These are phyloP conservation scores for Globisporangium camurandrum DNA, from an alignment of 352 stramenopile genomes.

Conservation along the genomic window DNA sequence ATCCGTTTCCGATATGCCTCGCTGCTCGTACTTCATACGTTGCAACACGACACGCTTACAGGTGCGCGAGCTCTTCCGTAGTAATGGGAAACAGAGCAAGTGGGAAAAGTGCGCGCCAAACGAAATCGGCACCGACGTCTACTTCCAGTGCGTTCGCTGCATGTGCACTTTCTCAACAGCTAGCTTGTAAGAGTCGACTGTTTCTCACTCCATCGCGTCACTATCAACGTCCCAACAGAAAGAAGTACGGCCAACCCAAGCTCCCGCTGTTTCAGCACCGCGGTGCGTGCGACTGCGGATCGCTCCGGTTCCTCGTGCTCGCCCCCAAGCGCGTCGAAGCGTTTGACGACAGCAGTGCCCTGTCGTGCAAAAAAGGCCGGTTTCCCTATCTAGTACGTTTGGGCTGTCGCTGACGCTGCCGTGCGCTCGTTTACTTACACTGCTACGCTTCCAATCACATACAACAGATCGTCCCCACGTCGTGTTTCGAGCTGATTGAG, in stretches of 20 bases:
- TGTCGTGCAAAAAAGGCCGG: constrained; percentile 76
- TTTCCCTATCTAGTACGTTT: constrained; percentile 61
- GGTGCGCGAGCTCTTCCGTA: constrained; percentile 53
- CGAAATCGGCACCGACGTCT: constrained; percentile 53
- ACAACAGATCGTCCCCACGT: constrained; percentile 55
- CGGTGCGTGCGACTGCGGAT: constrained; percentile 63
- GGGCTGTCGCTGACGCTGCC: not conserved
- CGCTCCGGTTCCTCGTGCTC: constrained; percentile 61
- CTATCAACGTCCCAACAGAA: constrained; percentile 20
- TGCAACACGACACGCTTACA: constrained; percentile 13
- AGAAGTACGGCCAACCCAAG: constrained; percentile 70
- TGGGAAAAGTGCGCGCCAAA: constrained; percentile 46
- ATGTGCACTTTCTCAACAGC: not conserved
- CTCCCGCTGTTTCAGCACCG: constrained; percentile 67
- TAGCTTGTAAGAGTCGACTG: not conserved
- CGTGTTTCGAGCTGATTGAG: constrained; percentile 75
- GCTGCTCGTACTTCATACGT: too few relatives aligned
- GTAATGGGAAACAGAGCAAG: constrained; percentile 41
- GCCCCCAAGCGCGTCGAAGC: constrained; percentile 69
- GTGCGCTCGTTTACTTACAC: not conserved
- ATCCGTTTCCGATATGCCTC: not conserved
- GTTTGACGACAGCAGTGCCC: constrained; percentile 77
- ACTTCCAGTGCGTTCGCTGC: constrained; percentile 48
- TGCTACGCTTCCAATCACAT: not conserved
- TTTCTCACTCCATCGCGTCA: not conserved